Conservation (phyloP, 116 monocot genomes). For the Posidonia oceanica region DNA sequence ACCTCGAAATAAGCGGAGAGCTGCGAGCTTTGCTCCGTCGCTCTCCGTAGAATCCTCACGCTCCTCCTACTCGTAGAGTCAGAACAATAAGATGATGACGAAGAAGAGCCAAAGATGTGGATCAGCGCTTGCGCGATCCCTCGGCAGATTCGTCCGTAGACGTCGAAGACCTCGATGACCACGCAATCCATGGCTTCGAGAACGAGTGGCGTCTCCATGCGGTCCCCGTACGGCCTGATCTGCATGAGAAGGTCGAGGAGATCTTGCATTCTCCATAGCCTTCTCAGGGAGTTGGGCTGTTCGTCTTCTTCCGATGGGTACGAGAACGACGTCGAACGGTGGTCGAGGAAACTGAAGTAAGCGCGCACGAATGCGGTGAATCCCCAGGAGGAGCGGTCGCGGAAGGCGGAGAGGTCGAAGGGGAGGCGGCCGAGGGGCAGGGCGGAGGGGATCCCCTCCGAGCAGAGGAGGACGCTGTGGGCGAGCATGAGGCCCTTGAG, state of each 20-base stretch:
- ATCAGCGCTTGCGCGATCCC: conserved; percentile 41
- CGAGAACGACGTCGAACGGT: conserved; percentile 27
- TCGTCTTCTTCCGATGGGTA: not conserved
- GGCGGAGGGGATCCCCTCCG: not conserved
- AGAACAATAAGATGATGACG: not conserved
- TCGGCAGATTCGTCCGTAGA: conserved; percentile 53
- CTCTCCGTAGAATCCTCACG: conserved; percentile 35
- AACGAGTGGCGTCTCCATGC: conserved; percentile 44
- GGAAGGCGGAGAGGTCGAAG: conserved; percentile 67
- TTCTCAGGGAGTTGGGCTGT: not conserved
- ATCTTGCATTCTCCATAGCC: conserved; percentile 33
- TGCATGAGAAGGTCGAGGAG: conserved; percentile 66
- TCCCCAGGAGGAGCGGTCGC: conserved; percentile 34
- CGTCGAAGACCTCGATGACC: conserved; percentile 63
- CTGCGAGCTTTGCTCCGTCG: conserved; percentile 35
- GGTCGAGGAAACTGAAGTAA: conserved; percentile 66
- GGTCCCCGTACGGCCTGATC: conserved; percentile 49
- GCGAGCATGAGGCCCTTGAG: conserved; percentile 59
- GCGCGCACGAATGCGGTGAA: conserved; percentile 60
- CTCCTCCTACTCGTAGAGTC: conserved; percentile 6
- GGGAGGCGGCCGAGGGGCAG: conserved; percentile 28
- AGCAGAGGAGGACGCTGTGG: conserved; percentile 58
- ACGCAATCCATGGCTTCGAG: conserved; percentile 83
- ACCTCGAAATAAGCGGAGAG: conserved; percentile 44
- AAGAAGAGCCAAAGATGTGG: conserved; percentile 9